Evolutionary conservation across 495 filamentous ascomycete genomes (phyloP), one percentile per base, ranked within the genome.

Genomic region (Collariella sp.): DNA sequence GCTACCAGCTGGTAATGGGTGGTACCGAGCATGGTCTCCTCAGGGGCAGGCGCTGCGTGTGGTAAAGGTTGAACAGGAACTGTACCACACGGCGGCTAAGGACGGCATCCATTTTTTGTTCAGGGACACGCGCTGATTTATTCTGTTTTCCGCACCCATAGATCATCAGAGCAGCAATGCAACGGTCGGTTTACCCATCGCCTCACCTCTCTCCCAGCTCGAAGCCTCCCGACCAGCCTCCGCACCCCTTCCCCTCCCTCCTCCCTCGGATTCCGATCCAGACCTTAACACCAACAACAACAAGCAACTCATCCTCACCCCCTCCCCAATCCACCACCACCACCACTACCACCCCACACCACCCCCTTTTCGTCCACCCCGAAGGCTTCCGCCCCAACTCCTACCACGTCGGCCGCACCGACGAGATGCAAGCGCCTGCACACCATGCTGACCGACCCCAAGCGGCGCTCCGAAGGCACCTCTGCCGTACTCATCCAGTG

Each of bases 371-470:
- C 56, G 79, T 91, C 38, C 84, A 82, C 40, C 88, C 88, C 1
- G 77, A 83, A 1, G 83, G 81, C 0, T 89, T 93, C 50, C 84
- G 88, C 52, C 86, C 84, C 3, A 93, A 93, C 62, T 80, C 79
- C 2, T 81, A 79, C 24, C 91, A 90, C 63, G 79, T 85, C 45
- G 88, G 87, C 3, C 84, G 89, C 66, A 67, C 84, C 57, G 81
- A 81, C 44, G 84, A 91, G 59, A 67, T 90, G 7, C 72, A 77
- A n/a, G 71, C n/a, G 79, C 10, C 68, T 93, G 10, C 84, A 91
- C 58, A 72, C 75, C 50, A 79, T 86, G 59, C 70, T 93, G 15
- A 83, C 76, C 57, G 83, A 86, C 54, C 71, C 74, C 12, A 83
- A 80, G 57, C 77, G 76, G 58, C 73, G 86, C 19, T 72, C 72